Evolutionary conservation across 1,284 basidiomycete species (phyloP).

Genomic region (Cutaneotrichosporon sp.): DNA sequence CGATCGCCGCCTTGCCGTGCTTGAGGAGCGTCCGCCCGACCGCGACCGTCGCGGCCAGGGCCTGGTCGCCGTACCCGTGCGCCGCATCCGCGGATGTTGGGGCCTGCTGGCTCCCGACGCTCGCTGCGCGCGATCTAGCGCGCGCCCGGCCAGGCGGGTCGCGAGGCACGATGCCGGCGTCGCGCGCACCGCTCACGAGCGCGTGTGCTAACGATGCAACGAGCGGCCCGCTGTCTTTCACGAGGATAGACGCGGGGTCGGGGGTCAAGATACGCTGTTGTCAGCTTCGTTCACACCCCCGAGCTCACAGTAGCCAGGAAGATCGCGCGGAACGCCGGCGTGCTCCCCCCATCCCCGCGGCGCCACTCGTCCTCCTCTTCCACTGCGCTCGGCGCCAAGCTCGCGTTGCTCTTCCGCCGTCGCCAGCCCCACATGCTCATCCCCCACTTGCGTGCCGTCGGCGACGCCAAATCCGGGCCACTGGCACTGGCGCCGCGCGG

Average conservation of each 20-base stretch:
- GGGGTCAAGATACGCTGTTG: constrained; percentile 73
- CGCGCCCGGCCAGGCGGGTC: constrained; percentile 33
- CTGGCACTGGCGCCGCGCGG: constrained; percentile 7
- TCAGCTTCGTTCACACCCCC: background rate
- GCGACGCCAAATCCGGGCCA: background rate
- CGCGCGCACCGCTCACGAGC: constrained; percentile 71
- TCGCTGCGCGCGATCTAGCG: constrained; percentile 36
- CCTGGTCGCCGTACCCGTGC: constrained; percentile 31
- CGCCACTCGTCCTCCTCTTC: constrained; percentile 43
- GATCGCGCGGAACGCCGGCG: constrained; percentile 47
- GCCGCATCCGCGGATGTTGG: constrained; percentile 36
- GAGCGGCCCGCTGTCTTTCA: constrained; percentile 63
- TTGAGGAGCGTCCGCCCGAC: constrained; percentile 41
- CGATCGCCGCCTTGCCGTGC: constrained; percentile 36
- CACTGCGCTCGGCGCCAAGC: constrained; percentile 13
- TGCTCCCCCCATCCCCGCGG: constrained; percentile 46
- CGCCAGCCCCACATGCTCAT: constrained; percentile 23
- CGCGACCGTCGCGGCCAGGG: constrained; percentile 39
- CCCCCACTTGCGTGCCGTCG: background rate
- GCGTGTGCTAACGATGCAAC: constrained; percentile 68
- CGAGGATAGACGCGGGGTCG: constrained; percentile 72
- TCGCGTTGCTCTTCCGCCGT: constrained; percentile 16
- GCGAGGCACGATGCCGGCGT: constrained; percentile 62
- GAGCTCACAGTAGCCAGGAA: constrained; percentile 49
- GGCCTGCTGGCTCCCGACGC: constrained; percentile 38